Evolutionary conservation across 2,329 filamentous ascomycete species (phyloP).

Genomic region (Aschersonia sp.): DNA sequence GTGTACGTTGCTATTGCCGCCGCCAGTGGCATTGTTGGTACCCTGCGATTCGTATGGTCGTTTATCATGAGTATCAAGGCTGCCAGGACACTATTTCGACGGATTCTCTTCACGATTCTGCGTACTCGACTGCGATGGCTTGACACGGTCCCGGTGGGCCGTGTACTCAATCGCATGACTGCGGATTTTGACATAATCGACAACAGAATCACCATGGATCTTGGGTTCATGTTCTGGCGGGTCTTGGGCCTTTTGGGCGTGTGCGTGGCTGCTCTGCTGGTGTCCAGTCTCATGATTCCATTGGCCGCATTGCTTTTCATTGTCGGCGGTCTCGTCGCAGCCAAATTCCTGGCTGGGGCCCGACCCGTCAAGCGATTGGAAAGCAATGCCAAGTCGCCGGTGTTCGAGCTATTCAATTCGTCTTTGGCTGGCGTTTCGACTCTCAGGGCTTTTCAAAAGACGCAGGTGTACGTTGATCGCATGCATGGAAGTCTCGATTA

Average conservation of each 20-base stretch:
- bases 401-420: conserved; percentile 68
- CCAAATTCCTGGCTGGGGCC: conserved; percentile 53
- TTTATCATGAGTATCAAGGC: conserved; percentile 53
- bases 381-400: conserved; percentile 61
- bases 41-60: conserved; percentile 46
- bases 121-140: conserved; percentile 65
- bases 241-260: conserved; percentile 49
- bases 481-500: conserved; percentile 59
- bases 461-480: conserved; percentile 47
- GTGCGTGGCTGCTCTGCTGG: conserved; percentile 50
- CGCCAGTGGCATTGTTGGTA: conserved; percentile 41
- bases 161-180: conserved; percentile 66
- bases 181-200: conserved; percentile 65
- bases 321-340: conserved; percentile 42
- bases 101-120: conserved; percentile 51
- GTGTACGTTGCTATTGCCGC: conserved; percentile 52
- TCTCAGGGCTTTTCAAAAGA: conserved; percentile 62
- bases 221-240: conserved; percentile 46
- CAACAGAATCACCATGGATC: conserved; percentile 46
- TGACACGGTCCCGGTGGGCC: conserved; percentile 64
- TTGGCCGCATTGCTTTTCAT: conserved; percentile 43
- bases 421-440: conserved; percentile 59
- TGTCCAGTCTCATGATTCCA: conserved; percentile 52
- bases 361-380: conserved; percentile 66
- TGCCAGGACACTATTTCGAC: conserved; percentile 53